Base-by-base conservation (phyloP, 108 stramenopile genomes). In the Skeletonema menzelii region DNA sequence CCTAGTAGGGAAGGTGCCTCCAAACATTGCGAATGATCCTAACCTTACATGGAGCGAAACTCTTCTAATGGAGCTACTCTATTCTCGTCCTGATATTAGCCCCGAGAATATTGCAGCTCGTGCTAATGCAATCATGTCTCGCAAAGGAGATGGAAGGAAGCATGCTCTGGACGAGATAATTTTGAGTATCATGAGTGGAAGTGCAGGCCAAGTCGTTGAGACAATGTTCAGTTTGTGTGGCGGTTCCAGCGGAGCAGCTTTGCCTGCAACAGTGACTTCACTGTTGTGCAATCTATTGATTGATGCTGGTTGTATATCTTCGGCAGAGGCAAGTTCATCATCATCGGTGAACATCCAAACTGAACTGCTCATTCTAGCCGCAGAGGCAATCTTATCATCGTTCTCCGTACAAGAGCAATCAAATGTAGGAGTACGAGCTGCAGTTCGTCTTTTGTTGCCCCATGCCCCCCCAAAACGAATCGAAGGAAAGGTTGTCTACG, bases 321-420 rank as follows among this genome's bases (percentile, higher is more conserved):
- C 63, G 44, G 22, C 72, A 5, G 57, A 53, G n/a, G 70, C 17
- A 27, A 57, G 37, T 19, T 65, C 35, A n/a, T 47, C 35, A n/a
- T 47, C 59, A 44, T 44, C 56, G 14, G 46, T 35, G n/a, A 38
- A 77, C 30, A 67, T 83, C 44, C 69, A 85, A 62, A 90, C 82
- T 3, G 87, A 94, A 56, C 71, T 94, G 2, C 72, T 90, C 49
- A 63, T 88, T 17, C 44, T 63, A 26, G 90, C 93, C 12, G 78
- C 91, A 2, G 76, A 83, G 76, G 85, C 89, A 5, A 86, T 94
- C 66, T 56, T 85, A n/a, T 90, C 93, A 10, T 94, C 93, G 14
- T 83, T 91, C 69, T 74, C 81, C 8, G 59, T 70, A 2, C 82
- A 91, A 56, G 73, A 62, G 3, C 73, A 90, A 59, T 32, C 56